Evolutionary conservation across 108 stramenopile species (phyloP), one percentile per base, ranked within the genome.

Genomic region (Cyclostephanos invisitatus): DNA sequence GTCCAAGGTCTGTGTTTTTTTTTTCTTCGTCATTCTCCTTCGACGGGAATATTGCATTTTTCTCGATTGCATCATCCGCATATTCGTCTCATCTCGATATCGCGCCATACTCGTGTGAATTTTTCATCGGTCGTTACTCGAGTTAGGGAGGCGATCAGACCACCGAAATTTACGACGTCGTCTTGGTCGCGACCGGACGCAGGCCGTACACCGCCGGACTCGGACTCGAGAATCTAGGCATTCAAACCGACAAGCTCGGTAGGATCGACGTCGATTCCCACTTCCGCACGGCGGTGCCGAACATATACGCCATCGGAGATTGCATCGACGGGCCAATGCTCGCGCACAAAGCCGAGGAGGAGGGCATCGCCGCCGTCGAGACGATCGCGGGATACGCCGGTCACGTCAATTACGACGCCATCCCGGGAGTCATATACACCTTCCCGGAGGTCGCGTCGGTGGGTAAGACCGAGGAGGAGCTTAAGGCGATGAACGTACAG

Each of bases 261-360:
- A 93, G 99, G 40, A 91, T 99, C 75, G 89, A 94, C 70, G 98
- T 99, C 1, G 97, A 99, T 89, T 82, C 85, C 62, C 97, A 99
- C 74, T 98, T 99, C 83, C 81, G 87, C 53, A 98, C 98, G 42
- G 85, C 87, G 35, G 95, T 99, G 6, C 98, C 97, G 20, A 83
- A 77, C 38, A 86, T 99, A 51, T 98, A 91, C 73, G 99, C 99
- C 56, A 97, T 98, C 80, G 99, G 97, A 57, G 98, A 98, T 78
- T 93, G 90, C 67, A 97, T 99, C 70, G 93, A 96, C 71, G 99
- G 99, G n/a, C 98, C 99, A 62, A 99, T 99, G 99, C 83, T 99
- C 54, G 99, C 99, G 7, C 99, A 99, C 93, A 99, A 99, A 88
- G 99, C 99, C 21, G 99, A 99, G 84, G 98, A 99, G 77, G 99